A percentile compares a stretch with the other conserved stretches of the same genome.
Conservation (phyloP, 495 filamentous ascomycete species). For the Podospora didyma region DNA sequence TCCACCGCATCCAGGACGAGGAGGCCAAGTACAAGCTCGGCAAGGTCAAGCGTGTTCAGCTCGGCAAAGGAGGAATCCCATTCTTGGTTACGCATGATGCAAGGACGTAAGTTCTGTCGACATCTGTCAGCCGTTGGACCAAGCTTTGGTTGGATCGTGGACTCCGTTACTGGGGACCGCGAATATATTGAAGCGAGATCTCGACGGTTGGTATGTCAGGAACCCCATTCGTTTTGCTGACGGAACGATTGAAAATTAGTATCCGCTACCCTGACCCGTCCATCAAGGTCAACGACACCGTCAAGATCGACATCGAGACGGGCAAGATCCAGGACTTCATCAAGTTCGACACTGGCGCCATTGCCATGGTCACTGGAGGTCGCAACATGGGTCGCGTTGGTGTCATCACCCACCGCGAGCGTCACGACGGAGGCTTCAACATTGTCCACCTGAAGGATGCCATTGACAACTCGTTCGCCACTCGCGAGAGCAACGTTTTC, state of each 20-base stretch:
- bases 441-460: conserved; percentile 99
- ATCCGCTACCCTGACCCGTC: conserved; percentile 97
- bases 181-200: conserved; percentile 20
- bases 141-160: conserved; percentile 81
- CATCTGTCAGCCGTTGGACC: conserved; percentile 99
- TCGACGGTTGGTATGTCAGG: conserved; percentile 47
- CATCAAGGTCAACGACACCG: conserved; percentile 99
- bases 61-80: conserved; percentile 98
- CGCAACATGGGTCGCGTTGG: conserved; percentile 99
- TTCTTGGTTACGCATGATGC: conserved; percentile 99
- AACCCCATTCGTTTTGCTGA: conserved; percentile 34
- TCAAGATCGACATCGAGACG: conserved; percentile 95
- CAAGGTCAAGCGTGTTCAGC: conserved; percentile 99
- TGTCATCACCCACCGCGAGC: conserved; percentile 99
- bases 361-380: conserved; percentile 97
- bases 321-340: conserved; percentile 97
- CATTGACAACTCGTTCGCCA: conserved; percentile 98
- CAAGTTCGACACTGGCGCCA: conserved; percentile 94
- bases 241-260: conserved; percentile 45
- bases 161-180: conserved; percentile 9
- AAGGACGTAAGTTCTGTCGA: conserved; percentile 94
- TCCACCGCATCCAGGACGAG: conserved; percentile 96
- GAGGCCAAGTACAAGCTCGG: conserved; percentile 99
- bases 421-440: conserved; percentile 99
- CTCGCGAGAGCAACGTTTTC: conserved; percentile 97